phyloP scores from a whole-genome alignment of 108 stramenopile genomes.

The Thalassiosira profunda region DNA sequence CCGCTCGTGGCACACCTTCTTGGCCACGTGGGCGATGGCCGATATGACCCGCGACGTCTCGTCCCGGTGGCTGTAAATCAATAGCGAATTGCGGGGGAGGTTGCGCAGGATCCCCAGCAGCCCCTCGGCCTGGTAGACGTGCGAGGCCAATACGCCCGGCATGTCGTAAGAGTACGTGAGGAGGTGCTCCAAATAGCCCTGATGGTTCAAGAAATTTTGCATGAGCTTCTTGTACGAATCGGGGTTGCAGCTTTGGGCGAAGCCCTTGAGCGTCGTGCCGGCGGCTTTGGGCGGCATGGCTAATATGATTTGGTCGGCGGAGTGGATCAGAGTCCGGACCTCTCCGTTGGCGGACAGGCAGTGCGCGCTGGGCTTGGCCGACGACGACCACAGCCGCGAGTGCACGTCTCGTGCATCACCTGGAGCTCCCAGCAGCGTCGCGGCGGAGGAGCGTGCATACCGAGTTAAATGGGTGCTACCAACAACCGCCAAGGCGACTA shows the following conservation, averaged over 20 bases:
- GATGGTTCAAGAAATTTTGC: neutral
- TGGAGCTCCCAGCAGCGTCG: no score
- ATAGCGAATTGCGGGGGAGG: slow-evolving; percentile 7
- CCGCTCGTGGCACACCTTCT: slow-evolving; percentile 7
- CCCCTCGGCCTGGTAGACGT: neutral
- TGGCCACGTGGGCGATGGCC: slow-evolving; percentile 21
- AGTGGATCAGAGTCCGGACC: slow-evolving; percentile 14
- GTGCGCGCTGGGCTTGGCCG: no score
- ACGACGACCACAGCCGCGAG: no score
- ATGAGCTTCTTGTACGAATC: neutral
- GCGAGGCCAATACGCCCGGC: slow-evolving; percentile 13
- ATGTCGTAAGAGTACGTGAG: slow-evolving; percentile 17
- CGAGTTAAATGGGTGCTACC: no score
- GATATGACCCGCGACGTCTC: slow-evolving; percentile 33
- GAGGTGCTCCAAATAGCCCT: neutral
- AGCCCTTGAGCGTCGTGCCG: slow-evolving; percentile 18
- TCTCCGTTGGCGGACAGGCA: no score
- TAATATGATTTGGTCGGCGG: slow-evolving; percentile 22
- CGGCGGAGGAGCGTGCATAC: no score
- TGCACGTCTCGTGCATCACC: no score
- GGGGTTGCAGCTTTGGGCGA: slow-evolving; percentile 19
- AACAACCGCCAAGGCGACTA: no score
- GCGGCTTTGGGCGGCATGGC: slow-evolving; percentile 31
- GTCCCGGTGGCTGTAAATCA: slow-evolving; percentile 51
- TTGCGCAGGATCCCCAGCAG: slow-evolving; percentile 6